phyloP scores from a whole-genome alignment of 805 yeast genomes.

The Saccharomyces kudriavzevii region DNA sequence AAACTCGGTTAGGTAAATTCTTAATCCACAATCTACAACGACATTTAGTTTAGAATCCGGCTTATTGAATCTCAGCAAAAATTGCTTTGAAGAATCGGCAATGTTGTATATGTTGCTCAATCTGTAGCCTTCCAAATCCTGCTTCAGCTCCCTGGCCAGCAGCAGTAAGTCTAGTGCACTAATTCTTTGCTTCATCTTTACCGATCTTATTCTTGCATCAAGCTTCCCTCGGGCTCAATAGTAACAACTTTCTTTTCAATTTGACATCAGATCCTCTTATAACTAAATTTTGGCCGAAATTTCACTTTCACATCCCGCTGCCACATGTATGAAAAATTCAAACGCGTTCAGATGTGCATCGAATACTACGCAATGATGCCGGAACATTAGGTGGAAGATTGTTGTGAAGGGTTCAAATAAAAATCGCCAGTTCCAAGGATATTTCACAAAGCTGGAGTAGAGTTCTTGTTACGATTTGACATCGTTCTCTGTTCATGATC shows the following conservation, averaged over 20 bases:
- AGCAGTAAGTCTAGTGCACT: conserved; percentile 76
- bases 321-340: not conserved
- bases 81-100: conserved; percentile 61
- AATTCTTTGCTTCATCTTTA: conserved; percentile 62
- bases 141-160: conserved; percentile 56
- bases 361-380: not conserved
- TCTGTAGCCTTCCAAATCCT: conserved; percentile 53
- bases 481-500: not conserved
- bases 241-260: not conserved
- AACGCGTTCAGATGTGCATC: not conserved
- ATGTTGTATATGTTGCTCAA: conserved; percentile 81
- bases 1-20: conserved; percentile 69
- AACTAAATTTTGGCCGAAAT: not conserved
- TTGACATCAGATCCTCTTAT: not conserved
- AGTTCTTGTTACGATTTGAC: not conserved
- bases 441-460: not conserved
- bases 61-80: conserved; percentile 66
- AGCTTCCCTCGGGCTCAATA: not conserved
- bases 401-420: not conserved
- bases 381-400: not conserved
- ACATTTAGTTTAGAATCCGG: conserved; percentile 75
- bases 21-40: conserved; percentile 80
- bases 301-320: not conserved
- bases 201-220: not conserved
- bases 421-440: not conserved